These are phyloP conservation scores for Echeveria elegans DNA, from an alignment of 164 flowering plant genomes.

Conservation along the genomic window DNA sequence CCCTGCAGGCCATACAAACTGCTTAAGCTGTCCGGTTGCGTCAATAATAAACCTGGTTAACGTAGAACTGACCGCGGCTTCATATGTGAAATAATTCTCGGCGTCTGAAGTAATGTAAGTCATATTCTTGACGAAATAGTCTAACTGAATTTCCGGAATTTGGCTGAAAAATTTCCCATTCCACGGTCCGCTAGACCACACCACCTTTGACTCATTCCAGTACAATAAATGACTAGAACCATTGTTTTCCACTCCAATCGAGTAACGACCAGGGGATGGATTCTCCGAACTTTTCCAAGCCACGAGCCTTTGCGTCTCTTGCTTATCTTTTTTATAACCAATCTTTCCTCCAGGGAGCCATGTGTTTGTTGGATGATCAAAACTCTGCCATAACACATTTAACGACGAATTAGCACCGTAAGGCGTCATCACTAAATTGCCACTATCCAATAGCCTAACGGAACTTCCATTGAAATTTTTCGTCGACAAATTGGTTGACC, in stretches of 20 bases:
- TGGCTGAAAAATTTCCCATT: constrained; percentile 10
- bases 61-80: background rate
- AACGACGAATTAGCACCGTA: background rate
- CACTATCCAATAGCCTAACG: constrained; percentile 21
- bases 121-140: background rate
- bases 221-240: constrained; percentile 6
- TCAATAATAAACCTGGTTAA: constrained; percentile 3
- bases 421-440: constrained; percentile 23
- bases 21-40: constrained; percentile 8
- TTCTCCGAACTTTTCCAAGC: constrained; percentile 17
- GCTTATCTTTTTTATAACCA: constrained; percentile 9
- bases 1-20: constrained; percentile 5
- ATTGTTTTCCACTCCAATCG: constrained; percentile 9
- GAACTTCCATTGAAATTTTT: constrained; percentile 8
- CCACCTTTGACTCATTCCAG: constrained; percentile 9
- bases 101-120: background rate
- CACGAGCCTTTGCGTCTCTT: background rate
- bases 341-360: constrained; percentile 17
- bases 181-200: constrained; percentile 16
- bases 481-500: constrained; percentile 23
- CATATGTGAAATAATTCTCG: constrained; percentile 9
- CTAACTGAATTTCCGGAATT: constrained; percentile 8
- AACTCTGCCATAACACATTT: constrained; percentile 16
- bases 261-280: constrained; percentile 17
- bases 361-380: constrained; percentile 18